These are phyloP conservation scores for Helminthosporium solani DNA, from an alignment of 2,329 filamentous ascomycete genomes.

Conservation along the genomic window DNA sequence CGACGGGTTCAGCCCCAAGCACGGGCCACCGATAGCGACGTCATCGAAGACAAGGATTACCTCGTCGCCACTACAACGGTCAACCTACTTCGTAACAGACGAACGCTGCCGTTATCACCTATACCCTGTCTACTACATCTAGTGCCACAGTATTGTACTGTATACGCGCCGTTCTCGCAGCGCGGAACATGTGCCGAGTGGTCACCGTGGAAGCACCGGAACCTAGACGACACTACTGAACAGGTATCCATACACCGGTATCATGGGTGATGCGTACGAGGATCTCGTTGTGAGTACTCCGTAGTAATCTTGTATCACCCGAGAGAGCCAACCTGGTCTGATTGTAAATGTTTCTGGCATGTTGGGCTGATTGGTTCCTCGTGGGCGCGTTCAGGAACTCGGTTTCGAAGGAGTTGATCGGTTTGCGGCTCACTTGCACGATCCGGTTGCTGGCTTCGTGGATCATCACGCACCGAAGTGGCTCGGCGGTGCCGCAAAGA, in stretches of 20 bases:
- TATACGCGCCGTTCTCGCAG: neutral
- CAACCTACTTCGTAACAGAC: neutral
- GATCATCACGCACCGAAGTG: conserved; percentile 11
- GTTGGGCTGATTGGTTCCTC: neutral
- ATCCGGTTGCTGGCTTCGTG: conserved; percentile 24
- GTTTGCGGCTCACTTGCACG: conserved; percentile 32
- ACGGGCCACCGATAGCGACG: neutral
- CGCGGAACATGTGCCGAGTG: neutral
- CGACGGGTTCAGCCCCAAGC: neutral
- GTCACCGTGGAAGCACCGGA: neutral
- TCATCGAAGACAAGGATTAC: neutral
- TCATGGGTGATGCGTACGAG: conserved; percentile 1
- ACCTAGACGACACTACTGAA: neutral
- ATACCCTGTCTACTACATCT: no score
- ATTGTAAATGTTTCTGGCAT: neutral
- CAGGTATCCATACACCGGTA: neutral
- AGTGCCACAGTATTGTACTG: no score
- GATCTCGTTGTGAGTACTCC: conserved; percentile 10
- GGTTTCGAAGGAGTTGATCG: conserved; percentile 38
- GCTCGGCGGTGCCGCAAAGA: neutral
- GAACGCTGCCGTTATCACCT: no score
- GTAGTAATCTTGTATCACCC: no score
- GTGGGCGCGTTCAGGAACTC: conserved; percentile 28
- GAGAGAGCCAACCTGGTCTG: no score
- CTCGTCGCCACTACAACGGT: neutral